Base-by-base conservation (phyloP, 2,329 filamentous ascomycete species). In the Verticillium tricorpus region DNA sequence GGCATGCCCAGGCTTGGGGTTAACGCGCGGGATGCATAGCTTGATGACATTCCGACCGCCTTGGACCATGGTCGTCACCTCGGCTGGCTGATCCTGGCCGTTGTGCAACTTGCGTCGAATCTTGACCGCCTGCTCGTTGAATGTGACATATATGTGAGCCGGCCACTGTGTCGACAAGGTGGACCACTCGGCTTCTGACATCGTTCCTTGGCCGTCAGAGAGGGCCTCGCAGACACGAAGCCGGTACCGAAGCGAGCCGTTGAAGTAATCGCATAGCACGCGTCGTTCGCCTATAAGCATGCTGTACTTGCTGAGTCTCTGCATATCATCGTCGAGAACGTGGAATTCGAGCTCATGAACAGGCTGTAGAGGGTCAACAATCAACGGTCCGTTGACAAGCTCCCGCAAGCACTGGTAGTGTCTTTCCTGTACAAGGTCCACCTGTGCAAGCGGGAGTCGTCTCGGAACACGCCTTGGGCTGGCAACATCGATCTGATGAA, bases 81-180 rank as follows among this genome's bases (percentile, higher is more conserved):
- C 92, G 6, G 91, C 78, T 0, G 93, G 88, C 9, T 92, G 74
- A 67, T 96, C 91, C 67, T 89, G 91, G 14, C 88, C 89, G 69
- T 93, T 84, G 64, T 95, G 88, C 1, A 85, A 73, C 68, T 91
- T 92, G 32, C 89, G 84, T 50, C 89, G 84, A 11, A 86, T 72
- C 28, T 80, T 77, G 17, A 92, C 72, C 14, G 86, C 77, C 0
- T 75, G 70, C 0, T 74, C 78, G 67, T 97, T 96, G 63, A 96
- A 73, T 17, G 82, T 79, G 63, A 95, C 80, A 63, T 88, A 91
- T 0, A 92, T 79, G 58, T 85, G 83, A 39, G 83, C 78, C 0
- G 92, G 91, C 93, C 92, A 97, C 25, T 74, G 70, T 6, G 84
- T 89, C 37, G 89, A 84, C n/a, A 79, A 73, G 1, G 81, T 78